These are phyloP conservation scores for Apiospora marii DNA, from an alignment of 2,329 filamentous ascomycete genomes.

Conservation along the genomic window DNA sequence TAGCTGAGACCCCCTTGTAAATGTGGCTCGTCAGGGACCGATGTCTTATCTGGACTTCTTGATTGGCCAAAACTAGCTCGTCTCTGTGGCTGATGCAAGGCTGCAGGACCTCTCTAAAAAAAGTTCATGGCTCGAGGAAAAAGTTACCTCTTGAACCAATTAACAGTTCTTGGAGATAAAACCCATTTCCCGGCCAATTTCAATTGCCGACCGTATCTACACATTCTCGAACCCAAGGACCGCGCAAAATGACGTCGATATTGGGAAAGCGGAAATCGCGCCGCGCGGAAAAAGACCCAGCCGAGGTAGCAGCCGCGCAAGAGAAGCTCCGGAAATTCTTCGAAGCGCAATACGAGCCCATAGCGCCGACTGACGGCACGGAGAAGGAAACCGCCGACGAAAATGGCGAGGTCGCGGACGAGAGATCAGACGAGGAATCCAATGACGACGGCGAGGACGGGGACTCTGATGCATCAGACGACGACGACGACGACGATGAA, in stretches of 20 bases:
- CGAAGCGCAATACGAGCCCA: slow-evolving; percentile 84
- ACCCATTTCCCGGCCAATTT: neutral
- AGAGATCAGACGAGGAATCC: slow-evolving; percentile 28
- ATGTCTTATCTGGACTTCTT: neutral
- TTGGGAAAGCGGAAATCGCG: slow-evolving; percentile 60
- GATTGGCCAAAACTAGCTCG: neutral
- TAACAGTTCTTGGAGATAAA: neutral
- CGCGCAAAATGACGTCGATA: slow-evolving; percentile 26
- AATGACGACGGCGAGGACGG: slow-evolving; percentile 42
- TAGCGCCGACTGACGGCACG: slow-evolving; percentile 51
- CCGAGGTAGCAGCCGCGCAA: slow-evolving; percentile 64
- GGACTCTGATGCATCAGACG: slow-evolving; percentile 30
- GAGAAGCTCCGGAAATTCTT: slow-evolving; percentile 86
- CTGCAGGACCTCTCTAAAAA: neutral
- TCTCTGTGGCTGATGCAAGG: slow-evolving; percentile 1
- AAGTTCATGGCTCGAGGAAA: neutral
- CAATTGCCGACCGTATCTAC: neutral
- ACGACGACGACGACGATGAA: slow-evolving; percentile 42
- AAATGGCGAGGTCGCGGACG: slow-evolving; percentile 48
- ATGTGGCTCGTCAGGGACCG: slow-evolving; percentile 4
- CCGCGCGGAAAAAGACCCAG: slow-evolving; percentile 30
- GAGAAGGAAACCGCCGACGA: slow-evolving; percentile 33
- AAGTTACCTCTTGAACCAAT: neutral
- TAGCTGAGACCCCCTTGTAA: slow-evolving; percentile 1
- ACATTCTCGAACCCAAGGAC: neutral